These are phyloP conservation scores for Fusarium decemcellulare DNA, from an alignment of 2,329 filamentous ascomycete genomes.

Conservation along the genomic window DNA sequence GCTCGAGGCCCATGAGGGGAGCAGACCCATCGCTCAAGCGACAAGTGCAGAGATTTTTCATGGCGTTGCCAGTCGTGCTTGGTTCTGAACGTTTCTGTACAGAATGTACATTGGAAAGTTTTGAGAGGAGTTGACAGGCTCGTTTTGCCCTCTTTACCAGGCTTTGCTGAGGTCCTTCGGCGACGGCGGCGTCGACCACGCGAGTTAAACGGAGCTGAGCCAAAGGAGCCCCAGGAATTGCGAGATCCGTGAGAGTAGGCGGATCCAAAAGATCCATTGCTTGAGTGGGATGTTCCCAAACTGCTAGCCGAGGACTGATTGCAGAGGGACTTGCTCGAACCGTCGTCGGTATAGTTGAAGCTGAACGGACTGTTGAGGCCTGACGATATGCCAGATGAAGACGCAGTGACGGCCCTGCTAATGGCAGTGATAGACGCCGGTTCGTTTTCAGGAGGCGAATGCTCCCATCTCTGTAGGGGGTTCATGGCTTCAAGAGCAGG, in stretches of 20 bases:
- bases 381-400: constrained; percentile 65
- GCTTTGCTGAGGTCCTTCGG: constrained; percentile 57
- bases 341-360: constrained; percentile 72
- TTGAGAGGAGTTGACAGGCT: constrained; percentile 62
- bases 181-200: constrained; percentile 66
- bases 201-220: constrained; percentile 58
- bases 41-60: constrained; percentile 77
- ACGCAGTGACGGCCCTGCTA: constrained; percentile 69
- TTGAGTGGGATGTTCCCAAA: constrained; percentile 73
- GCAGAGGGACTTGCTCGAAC: constrained; percentile 69
- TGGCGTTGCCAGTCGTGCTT: constrained; percentile 81
- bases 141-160: constrained; percentile 51
- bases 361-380: constrained; percentile 71
- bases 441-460: constrained; percentile 73
- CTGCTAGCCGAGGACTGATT: constrained; percentile 73
- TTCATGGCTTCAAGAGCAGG: constrained; percentile 69
- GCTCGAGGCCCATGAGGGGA: constrained; percentile 69
- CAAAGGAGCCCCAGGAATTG: constrained; percentile 68
- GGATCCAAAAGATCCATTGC: constrained; percentile 70
- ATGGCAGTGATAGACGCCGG: constrained; percentile 72
- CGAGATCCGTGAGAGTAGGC: constrained; percentile 71
- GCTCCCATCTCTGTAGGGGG: constrained; percentile 70
- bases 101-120: constrained; percentile 78
- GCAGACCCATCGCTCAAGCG: constrained; percentile 76
- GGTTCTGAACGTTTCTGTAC: constrained; percentile 76